Conservation (phyloP, 441 rosid genomes). For the Dalechampia spathulata region DNA sequence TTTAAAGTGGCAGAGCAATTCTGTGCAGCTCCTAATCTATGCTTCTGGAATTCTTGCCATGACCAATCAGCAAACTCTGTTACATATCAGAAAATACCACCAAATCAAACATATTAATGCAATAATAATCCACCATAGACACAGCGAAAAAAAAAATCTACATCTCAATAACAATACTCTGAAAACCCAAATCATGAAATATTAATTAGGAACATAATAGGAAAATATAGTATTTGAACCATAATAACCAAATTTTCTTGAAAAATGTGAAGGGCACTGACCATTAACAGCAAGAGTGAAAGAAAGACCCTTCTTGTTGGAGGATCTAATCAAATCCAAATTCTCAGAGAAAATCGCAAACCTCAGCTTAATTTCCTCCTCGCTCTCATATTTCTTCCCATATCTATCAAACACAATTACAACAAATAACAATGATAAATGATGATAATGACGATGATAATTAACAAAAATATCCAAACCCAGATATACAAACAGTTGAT, state of each 20-base stretch:
- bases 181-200: too few species aligned
- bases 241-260: too few species aligned
- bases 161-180: background rate
- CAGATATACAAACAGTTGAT: background rate
- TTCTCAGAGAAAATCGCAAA: slow-evolving; percentile 65
- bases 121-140: too few species aligned
- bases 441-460: too few species aligned
- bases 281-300: slow-evolving; percentile 67
- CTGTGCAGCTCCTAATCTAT: slow-evolving; percentile 85
- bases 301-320: slow-evolving; percentile 51
- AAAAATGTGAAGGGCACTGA: slow-evolving; percentile 21
- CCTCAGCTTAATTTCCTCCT: slow-evolving; percentile 63
- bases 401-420: slow-evolving; percentile 26
- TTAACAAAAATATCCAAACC: too few species aligned
- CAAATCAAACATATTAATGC: too few species aligned
- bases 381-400: slow-evolving; percentile 59
- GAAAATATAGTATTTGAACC: too few species aligned
- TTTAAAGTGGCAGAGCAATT: slow-evolving; percentile 88
- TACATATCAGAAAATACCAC: too few species aligned
- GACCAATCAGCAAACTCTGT: slow-evolving; percentile 86
- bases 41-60: slow-evolving; percentile 84
- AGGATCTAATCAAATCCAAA: slow-evolving; percentile 69
- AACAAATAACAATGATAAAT: too few species aligned
- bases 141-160: background rate
- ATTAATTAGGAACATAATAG: too few species aligned